Evolutionary conservation across 1,284 basidiomycete species (phyloP).

Genomic region (Ustilago hordei): DNA sequence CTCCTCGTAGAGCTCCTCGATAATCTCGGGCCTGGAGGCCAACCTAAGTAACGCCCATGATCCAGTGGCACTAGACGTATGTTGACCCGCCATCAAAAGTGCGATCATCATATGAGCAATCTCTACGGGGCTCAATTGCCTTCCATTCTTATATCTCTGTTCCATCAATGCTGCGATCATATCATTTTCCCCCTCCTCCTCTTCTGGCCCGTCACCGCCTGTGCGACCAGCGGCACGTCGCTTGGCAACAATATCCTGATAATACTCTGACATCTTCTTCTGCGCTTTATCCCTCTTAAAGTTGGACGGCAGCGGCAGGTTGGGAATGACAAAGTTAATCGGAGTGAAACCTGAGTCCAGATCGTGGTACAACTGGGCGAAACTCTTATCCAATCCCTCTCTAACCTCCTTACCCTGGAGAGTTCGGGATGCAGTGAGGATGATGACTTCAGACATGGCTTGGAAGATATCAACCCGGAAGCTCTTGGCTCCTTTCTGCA

Average conservation of each 20-base stretch:
- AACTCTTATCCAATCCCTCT: conserved; percentile 81
- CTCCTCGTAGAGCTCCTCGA: conserved; percentile 78
- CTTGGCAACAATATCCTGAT: conserved; percentile 85
- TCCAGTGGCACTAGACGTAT: conserved; percentile 91
- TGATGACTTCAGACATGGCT: conserved; percentile 89
- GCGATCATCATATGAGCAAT: conserved; percentile 91
- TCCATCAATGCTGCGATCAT: conserved; percentile 91
- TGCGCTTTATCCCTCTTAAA: conserved; percentile 88
- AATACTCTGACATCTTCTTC: conserved; percentile 93
- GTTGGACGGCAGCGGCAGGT: conserved; percentile 90
- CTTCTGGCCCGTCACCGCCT: conserved; percentile 71
- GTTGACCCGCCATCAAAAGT: conserved; percentile 86
- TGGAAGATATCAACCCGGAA: conserved; percentile 73
- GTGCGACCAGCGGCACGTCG: conserved; percentile 73
- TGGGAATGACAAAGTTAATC: conserved; percentile 88
- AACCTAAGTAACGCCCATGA: conserved; percentile 92
- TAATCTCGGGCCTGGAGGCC: conserved; percentile 81
- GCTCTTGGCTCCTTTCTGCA: conserved; percentile 32
- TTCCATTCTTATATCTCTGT: conserved; percentile 88
- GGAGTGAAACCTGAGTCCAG: conserved; percentile 79
- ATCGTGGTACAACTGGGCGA: conserved; percentile 87
- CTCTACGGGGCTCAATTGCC: conserved; percentile 83
- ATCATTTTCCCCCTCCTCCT: conserved; percentile 82
- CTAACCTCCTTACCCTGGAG: conserved; percentile 93
- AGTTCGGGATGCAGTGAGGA: conserved; percentile 91